phyloP scores from a whole-genome alignment of 1,284 basidiomycete species.

The Leccinum angustisporum region DNA sequence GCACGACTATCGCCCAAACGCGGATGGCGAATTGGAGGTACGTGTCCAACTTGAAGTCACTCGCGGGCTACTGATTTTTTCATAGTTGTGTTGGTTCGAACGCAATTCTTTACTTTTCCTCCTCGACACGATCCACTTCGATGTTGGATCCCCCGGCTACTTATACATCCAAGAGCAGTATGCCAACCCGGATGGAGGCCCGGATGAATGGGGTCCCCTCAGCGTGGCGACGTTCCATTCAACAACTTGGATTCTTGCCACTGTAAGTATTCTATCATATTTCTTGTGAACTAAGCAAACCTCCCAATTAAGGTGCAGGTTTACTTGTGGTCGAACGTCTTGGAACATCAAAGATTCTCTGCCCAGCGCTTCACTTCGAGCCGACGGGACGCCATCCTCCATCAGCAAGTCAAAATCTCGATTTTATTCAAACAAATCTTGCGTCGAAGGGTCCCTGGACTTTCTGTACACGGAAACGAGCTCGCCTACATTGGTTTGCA shows the following conservation, averaged over 20 bases:
- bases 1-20: neutral
- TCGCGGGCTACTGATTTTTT: neutral
- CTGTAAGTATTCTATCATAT: neutral
- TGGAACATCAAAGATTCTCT: neutral
- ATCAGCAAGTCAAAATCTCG: neutral
- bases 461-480: neutral
- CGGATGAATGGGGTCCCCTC: neutral
- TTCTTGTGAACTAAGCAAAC: neutral
- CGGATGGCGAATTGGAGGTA: neutral
- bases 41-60: neutral
- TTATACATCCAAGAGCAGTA: neutral
- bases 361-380: neutral
- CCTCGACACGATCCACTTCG: neutral
- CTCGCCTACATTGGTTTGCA: neutral
- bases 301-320: neutral
- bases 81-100: neutral
- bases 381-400: neutral
- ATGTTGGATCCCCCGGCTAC: neutral
- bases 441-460: neutral
- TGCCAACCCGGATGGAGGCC: neutral
- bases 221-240: neutral
- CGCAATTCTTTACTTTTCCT: neutral
- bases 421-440: neutral
- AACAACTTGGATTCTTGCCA: neutral
- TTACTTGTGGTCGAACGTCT: neutral